Evolutionary conservation across 1,284 basidiomycete genomes (phyloP).

Genomic region (Puccinia triticina): DNA sequence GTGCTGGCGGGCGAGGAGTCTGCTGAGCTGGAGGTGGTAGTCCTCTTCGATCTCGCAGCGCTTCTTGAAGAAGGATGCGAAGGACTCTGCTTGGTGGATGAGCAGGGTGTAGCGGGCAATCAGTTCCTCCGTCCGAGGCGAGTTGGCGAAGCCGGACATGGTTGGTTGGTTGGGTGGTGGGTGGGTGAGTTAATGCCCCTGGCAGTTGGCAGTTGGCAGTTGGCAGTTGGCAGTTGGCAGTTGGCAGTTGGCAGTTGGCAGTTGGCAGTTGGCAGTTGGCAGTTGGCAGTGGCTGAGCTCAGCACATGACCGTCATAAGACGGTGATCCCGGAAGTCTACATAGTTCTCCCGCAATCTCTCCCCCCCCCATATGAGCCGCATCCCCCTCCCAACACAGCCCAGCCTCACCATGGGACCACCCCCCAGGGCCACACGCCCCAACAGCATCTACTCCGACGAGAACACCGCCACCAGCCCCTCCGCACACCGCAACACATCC

Average conservation of each 20-base stretch:
- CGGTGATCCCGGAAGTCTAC: no score
- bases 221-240: background rate
- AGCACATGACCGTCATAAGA: no score
- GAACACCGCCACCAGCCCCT: background rate
- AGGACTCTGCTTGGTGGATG: conserved; percentile 32
- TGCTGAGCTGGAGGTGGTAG: conserved; percentile 30
- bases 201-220: background rate
- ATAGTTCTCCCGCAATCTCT: background rate
- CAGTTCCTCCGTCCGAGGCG: conserved; percentile 33
- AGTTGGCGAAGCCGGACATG: background rate
- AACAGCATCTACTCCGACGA: conserved; percentile 20
- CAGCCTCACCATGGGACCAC: background rate
- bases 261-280: no score
- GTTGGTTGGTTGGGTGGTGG: background rate
- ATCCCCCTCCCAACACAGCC: conserved; percentile 31
- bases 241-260: background rate
- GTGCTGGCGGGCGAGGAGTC: conserved; percentile 26
- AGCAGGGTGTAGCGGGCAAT: conserved; percentile 34
- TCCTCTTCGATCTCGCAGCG: conserved; percentile 51
- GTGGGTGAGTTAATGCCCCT: background rate
- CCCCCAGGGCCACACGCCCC: background rate
- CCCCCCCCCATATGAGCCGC: conserved; percentile 25
- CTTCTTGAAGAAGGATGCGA: conserved; percentile 48
- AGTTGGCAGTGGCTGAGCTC: no score
- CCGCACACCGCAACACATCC: background rate